Percentiles rank a stretch among this genome's conserved stretches.
phyloP scores from a whole-genome alignment of 2,329 filamentous ascomycete genomes.

The Nothopassalora personata region DNA sequence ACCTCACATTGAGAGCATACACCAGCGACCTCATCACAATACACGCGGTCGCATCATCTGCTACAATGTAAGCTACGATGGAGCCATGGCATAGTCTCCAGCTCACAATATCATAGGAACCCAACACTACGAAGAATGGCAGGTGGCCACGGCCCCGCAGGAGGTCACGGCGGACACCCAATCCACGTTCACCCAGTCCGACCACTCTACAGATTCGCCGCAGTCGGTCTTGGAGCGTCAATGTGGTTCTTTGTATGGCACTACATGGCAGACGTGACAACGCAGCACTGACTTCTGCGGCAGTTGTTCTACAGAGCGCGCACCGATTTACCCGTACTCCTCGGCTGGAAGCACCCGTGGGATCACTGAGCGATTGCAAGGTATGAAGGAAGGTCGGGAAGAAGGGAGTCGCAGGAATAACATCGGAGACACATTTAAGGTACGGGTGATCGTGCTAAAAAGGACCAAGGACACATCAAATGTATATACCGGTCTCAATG shows the following conservation, averaged over 20 bases:
- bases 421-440: not conserved
- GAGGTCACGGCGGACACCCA: constrained; percentile 45
- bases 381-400: not conserved
- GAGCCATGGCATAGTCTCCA: not conserved
- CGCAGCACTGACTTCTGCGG: constrained; percentile 5
- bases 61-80: not conserved
- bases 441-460: not conserved
- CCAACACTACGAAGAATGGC: constrained; percentile 17
- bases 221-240: constrained; percentile 80
- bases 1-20: not conserved
- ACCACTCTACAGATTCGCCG: constrained; percentile 75
- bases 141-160: constrained; percentile 25
- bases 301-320: constrained; percentile 94
- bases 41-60: not conserved
- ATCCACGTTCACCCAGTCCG: constrained; percentile 56
- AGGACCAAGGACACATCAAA: not conserved
- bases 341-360: constrained; percentile 96
- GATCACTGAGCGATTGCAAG: constrained; percentile 60
- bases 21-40: not conserved
- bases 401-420: not conserved
- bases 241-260: constrained; percentile 94
- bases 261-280: not conserved
- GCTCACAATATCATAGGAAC: not conserved
- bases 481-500: not conserved
- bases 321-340: constrained; percentile 84